Evolutionary conservation across 129 eudicot species (phyloP).

Genomic region (Logfia minima): DNA sequence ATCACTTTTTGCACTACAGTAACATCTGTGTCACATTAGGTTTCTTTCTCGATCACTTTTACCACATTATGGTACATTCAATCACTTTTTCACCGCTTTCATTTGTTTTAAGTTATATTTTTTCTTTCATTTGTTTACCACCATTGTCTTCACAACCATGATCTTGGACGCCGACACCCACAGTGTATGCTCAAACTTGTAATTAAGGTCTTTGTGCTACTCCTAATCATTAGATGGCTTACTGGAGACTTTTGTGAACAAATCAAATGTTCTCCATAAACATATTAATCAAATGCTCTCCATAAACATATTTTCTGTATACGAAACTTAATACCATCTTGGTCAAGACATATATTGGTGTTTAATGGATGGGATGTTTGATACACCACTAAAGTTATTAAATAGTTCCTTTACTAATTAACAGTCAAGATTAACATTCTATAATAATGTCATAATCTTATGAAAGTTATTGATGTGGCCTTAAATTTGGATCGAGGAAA

Average conservation of each 20-base stretch:
- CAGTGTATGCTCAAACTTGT: too few species aligned
- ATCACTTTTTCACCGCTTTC: neutral
- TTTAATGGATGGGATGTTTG: neutral
- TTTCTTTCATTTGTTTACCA: neutral
- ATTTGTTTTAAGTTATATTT: too few species aligned
- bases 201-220: too few species aligned
- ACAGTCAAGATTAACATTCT: too few species aligned
- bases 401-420: neutral
- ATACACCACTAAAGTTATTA: neutral
- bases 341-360: neutral
- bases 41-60: too few species aligned
- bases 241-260: neutral
- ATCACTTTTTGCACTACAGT: too few species aligned
- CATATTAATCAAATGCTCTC: neutral
- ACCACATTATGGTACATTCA: neutral
- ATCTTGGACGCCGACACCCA: neutral
- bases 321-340: neutral
- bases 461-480: too few species aligned
- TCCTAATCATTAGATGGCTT: neutral
- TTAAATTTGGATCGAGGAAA: too few species aligned
- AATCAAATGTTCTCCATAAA: neutral
- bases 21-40: too few species aligned
- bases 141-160: neutral
- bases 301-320: neutral
- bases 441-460: too few species aligned